Base-by-base conservation (phyloP, 768 basidiomycete species). In the Agaricus subrufescens region DNA sequence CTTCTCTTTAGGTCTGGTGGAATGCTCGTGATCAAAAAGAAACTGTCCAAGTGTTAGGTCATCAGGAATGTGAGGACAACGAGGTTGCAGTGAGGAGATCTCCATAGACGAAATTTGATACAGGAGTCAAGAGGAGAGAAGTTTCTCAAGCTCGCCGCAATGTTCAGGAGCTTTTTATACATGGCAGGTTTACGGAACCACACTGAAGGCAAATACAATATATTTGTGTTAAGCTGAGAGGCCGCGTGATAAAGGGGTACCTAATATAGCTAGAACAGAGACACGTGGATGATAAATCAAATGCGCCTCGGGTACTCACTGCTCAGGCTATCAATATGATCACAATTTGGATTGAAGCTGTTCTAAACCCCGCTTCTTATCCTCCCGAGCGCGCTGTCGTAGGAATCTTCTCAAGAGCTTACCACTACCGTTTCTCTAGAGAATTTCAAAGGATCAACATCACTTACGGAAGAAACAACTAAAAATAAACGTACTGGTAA, bases 361-460 rank as follows among this genome's bases (percentile, higher is more conserved):
- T 26, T 12, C 12, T 46, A 25, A 34, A 38, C 4, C 40, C 8
- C 44, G 57, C 44, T 54, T 63, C 34, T 62, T 64, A 40, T 59
- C 61, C 30, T 67, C 70, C 23, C 70, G 69, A 45, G 30, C 40
- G 1, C 42, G 39, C 37, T 56, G 47, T n/a, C 54, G 39, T 25
- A 76, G 55, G 15, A 82, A 60, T 23, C 80, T 73, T 42, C 83
- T 69, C 55, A 83, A 61, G 6, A 80, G 64, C 59, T 81, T 81
- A 15, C 84, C 84, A 56, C 80, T 83, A 15, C 82, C 80, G 56
- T 78, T 83, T 69, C 78, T 84, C 72, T 73, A 50, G 0, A 43
- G 46, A 27, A 40, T n/a, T 34, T 6, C 19, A 39, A 3, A 3
- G 40, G 40, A 30, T 47, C 50, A 55, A 14, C 40, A 37, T 42